Percentiles rank a stretch among this genome's conserved stretches.
These are phyloP conservation scores for Gloeopeniophorella convolvens DNA, from an alignment of 768 basidiomycete genomes.

Conservation along the genomic window DNA sequence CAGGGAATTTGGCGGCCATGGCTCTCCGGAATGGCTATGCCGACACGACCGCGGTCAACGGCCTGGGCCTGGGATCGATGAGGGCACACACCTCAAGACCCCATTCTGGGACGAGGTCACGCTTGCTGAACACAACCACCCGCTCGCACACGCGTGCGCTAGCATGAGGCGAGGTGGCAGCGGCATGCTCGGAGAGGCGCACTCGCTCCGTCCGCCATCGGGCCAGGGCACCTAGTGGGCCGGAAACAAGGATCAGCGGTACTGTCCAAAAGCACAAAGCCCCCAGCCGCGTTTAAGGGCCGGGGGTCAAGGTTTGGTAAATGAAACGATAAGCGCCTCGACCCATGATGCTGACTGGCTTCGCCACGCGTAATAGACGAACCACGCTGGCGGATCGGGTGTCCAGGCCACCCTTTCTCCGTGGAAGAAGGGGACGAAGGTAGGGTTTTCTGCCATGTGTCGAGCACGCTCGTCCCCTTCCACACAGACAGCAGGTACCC, in stretches of 20 bases:
- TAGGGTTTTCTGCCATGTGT: conserved; percentile 9
- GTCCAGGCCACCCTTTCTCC: conserved; percentile 8
- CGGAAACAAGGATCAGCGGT: conserved; percentile 7
- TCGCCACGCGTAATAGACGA: neutral
- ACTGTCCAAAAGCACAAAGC: neutral
- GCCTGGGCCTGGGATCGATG: neutral
- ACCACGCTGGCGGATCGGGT: neutral
- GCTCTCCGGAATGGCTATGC: conserved; percentile 65
- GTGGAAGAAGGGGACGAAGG: conserved; percentile 9
- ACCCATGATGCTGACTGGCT: neutral
- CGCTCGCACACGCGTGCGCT: conserved; percentile 55
- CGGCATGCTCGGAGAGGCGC: conserved; percentile 14
- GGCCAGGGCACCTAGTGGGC: conserved; percentile 9
- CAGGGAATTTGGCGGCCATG: conserved; percentile 65
- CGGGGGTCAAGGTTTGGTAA: conserved; percentile 6
- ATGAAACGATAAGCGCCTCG: conserved; percentile 10
- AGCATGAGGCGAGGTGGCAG: conserved; percentile 9
- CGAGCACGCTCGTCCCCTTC: conserved; percentile 2
- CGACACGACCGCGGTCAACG: conserved; percentile 16
- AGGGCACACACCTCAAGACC: conserved; percentile 66
- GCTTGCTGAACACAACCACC: conserved; percentile 88
- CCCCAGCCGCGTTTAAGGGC: conserved; percentile 4
- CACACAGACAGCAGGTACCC: conserved; percentile 3
- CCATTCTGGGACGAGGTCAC: conserved; percentile 84
- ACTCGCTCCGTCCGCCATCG: conserved; percentile 20